These are phyloP conservation scores for Penicillium sp. DNA, from an alignment of 2,329 filamentous ascomycete genomes.

Conservation along the genomic window DNA sequence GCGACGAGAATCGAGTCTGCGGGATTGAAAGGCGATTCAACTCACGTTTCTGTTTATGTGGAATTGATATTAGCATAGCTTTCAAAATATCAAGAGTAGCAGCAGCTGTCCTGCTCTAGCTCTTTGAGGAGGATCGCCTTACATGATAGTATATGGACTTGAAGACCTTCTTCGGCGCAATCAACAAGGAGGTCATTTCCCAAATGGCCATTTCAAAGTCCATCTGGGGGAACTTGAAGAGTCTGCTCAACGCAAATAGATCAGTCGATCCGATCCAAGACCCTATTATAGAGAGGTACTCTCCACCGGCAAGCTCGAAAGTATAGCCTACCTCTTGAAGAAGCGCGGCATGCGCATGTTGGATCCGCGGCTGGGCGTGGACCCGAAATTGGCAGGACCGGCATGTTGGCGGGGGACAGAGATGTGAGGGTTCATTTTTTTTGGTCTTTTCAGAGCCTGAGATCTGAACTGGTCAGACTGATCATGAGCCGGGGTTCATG, in stretches of 20 bases:
- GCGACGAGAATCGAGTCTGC: not conserved
- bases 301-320: not conserved
- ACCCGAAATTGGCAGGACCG: slow-evolving; percentile 55
- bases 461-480: slow-evolving; percentile 3
- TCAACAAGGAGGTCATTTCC: slow-evolving; percentile 70
- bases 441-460: slow-evolving; percentile 5
- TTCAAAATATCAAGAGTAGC: not conserved
- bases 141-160: slow-evolving; percentile 71
- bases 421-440: slow-evolving; percentile 60
- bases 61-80: not conserved
- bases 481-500: slow-evolving; percentile 16
- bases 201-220: slow-evolving; percentile 73
- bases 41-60: slow-evolving; percentile 42
- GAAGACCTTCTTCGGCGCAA: slow-evolving; percentile 71
- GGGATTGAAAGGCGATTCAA: not conserved
- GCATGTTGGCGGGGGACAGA: slow-evolving; percentile 61
- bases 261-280: slow-evolving; percentile 5
- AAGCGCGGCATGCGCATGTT: slow-evolving; percentile 64
- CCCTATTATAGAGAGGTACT: not conserved
- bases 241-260: slow-evolving; percentile 33
- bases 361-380: slow-evolving; percentile 53
- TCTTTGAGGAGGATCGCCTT: slow-evolving; percentile 26
- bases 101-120: not conserved
- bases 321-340: slow-evolving; percentile 58
- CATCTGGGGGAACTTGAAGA: slow-evolving; percentile 74